Conservation (phyloP, 2,329 filamentous ascomycete genomes). For the Monilinia fructigena region DNA sequence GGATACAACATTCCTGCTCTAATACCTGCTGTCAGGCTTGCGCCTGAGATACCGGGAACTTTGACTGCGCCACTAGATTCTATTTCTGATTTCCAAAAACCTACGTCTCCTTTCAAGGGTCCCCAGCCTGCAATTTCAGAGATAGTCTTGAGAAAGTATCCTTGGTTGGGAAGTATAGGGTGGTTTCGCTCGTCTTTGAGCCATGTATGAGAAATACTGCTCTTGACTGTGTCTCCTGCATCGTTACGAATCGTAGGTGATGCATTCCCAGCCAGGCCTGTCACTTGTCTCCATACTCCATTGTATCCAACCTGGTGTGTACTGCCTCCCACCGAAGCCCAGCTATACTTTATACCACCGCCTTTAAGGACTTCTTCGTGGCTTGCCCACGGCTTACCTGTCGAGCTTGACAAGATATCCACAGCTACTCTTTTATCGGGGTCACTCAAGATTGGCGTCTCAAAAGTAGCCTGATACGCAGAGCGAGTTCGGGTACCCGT, state of each 20-base stretch:
- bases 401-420: constrained; percentile 79
- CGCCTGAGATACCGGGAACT: constrained; percentile 64
- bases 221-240: constrained; percentile 89
- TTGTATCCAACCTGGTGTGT: constrained; percentile 78
- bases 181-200: constrained; percentile 78
- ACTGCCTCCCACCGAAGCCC: constrained; percentile 63
- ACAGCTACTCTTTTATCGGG: constrained; percentile 77
- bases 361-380: constrained; percentile 88
- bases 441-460: constrained; percentile 79
- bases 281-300: constrained; percentile 84
- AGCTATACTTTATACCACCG: constrained; percentile 72
- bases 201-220: constrained; percentile 78
- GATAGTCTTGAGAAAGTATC: constrained; percentile 75
- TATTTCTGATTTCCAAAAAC: constrained; percentile 90
- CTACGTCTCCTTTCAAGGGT: constrained; percentile 79
- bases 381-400: constrained; percentile 87
- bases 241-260: constrained; percentile 80
- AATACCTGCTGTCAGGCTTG: constrained; percentile 76
- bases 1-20: constrained; percentile 83
- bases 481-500: constrained; percentile 87
- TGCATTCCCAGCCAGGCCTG: constrained; percentile 70
- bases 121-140: constrained; percentile 87
- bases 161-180: constrained; percentile 76
- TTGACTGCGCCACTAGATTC: constrained; percentile 74
- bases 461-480: constrained; percentile 83